phyloP scores from a whole-genome alignment of 768 basidiomycete genomes.

The Lactarius quietus region DNA sequence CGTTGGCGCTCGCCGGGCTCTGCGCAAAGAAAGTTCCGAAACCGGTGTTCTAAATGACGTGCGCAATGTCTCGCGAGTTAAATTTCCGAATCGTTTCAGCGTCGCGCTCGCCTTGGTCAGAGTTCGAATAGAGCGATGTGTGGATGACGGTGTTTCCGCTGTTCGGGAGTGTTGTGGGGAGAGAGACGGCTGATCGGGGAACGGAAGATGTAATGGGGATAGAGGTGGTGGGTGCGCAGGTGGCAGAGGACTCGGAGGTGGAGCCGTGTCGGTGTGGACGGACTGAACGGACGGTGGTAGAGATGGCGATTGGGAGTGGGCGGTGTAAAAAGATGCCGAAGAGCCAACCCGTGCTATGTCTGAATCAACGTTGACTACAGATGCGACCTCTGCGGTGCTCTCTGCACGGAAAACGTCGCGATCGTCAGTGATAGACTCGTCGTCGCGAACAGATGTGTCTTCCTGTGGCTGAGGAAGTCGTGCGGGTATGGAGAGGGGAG shows the following conservation, averaged over 20 bases:
- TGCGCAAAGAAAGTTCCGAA: slow-evolving; percentile 14
- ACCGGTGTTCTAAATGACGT: slow-evolving; percentile 25
- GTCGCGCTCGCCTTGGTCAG: slow-evolving; percentile 23
- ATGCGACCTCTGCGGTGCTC: slow-evolving; percentile 2
- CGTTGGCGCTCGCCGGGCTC: slow-evolving; percentile 14
- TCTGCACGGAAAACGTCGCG: slow-evolving; percentile 32
- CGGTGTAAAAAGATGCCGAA: slow-evolving; percentile 26
- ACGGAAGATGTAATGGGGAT: slow-evolving; percentile 17
- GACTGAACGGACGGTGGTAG: slow-evolving; percentile 7
- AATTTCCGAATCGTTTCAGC: slow-evolving; percentile 23
- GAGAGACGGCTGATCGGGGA: slow-evolving; percentile 6
- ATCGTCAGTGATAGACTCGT: slow-evolving; percentile 31
- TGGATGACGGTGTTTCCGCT: slow-evolving; percentile 15
- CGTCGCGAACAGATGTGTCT: slow-evolving; percentile 27
- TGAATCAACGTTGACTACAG: slow-evolving; percentile 6
- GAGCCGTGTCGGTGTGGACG: neutral
- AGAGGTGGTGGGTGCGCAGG: slow-evolving; percentile 8
- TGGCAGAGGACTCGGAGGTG: slow-evolving; percentile 3
- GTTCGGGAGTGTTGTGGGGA: slow-evolving; percentile 14
- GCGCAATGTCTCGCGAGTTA: slow-evolving; percentile 24
- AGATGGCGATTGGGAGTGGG: slow-evolving; percentile 23
- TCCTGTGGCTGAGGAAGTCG: slow-evolving; percentile 7
- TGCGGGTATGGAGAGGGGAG: slow-evolving; percentile 5
- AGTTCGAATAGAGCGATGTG: slow-evolving; percentile 21
- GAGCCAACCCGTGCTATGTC: slow-evolving; percentile 20